Evolutionary conservation across 148 eudicot genomes (phyloP), one percentile per base, ranked within the genome.

Genomic region (Fagopyrum homotropicum): DNA sequence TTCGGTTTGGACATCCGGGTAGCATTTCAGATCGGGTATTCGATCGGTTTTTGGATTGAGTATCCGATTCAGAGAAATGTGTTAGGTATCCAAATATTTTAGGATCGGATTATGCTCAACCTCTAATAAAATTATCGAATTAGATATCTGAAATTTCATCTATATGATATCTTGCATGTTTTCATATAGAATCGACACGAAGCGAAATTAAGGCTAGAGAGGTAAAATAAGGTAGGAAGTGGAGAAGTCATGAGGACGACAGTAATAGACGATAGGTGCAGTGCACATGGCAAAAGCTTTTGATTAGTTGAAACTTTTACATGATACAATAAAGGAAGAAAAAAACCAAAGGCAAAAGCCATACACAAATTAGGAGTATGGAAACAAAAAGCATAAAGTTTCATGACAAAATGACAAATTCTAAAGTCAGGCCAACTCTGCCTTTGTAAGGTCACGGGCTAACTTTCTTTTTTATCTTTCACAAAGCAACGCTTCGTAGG

Each of bases 341-440:
- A 11, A 5, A 29, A 61, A 17, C 19, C 15, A 63, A 35, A 30
- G 30, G 19, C 19, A 54, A 6, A 54, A 14, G 19, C 50, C 50
- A 6, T 15, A 55, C 6, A 55, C 4, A 55, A 15, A 14, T 16
- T 4, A 55, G 52, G 40, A 8, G 66, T 60, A 7, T 60, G 40
- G 66, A 60, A 26, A 60, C 66, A 29, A 63, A 29, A 63, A 15
- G 71, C 46, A 66, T 35, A 66, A 17, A 17, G 47, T 12, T 40
- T 66, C 19, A 66, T 43, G 46, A 66, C 46, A 66, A 66, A 46
- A 14, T 66, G 71, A 66, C 71, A 66, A 66, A 35, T 66, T 61
- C 71, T 43, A 4, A 35, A 66, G 46, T 66, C 10, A 59, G 64
- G 64, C 64, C 30, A 59, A 59, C 35, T 57, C 35, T 57, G 63